Percentiles rank a stretch among this genome's conserved stretches.
Evolutionary conservation across 352 stramenopile species (phyloP).

Genomic region (Phytophthora pinifolia): DNA sequence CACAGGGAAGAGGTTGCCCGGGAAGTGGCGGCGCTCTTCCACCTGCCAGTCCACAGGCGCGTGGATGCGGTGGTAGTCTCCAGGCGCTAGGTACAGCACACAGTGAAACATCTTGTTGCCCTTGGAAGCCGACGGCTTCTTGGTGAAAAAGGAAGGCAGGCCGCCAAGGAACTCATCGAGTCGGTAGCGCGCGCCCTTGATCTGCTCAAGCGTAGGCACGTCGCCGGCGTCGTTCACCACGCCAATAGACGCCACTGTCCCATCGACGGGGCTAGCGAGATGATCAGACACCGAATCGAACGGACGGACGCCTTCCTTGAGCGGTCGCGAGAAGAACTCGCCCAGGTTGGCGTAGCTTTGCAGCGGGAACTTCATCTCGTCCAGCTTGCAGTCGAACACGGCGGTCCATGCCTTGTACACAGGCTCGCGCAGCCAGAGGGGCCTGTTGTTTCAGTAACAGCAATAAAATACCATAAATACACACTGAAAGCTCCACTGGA

Average conservation of each 20-base stretch:
- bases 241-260: conserved; percentile 54
- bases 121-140: conserved; percentile 18
- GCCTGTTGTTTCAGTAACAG: conserved; percentile 30
- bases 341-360: conserved; percentile 74
- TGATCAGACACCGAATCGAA: conserved; percentile 38
- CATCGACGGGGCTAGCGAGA: conserved; percentile 64
- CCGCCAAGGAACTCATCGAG: conserved; percentile 81
- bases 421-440: conserved; percentile 61
- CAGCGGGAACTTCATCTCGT: conserved; percentile 85
- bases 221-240: conserved; percentile 46
- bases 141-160: conserved; percentile 58
- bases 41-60: conserved; percentile 78
- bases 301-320: conserved; percentile 65
- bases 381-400: conserved; percentile 80
- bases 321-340: conserved; percentile 83
- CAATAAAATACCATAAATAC: conserved; percentile 9
- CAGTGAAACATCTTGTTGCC: conserved; percentile 76
- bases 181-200: conserved; percentile 80
- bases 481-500: not conserved
- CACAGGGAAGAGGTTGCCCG: conserved; percentile 81
- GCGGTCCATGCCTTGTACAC: conserved; percentile 85
- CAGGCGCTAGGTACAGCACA: conserved; percentile 82
- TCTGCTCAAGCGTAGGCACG: conserved; percentile 74
- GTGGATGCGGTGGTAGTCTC: conserved; percentile 89
- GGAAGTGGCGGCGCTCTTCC: conserved; percentile 76